Evolutionary conservation across 345 rosid genomes (phyloP), one percentile per base, ranked within the genome.

Genomic region (Citrus inodora): DNA sequence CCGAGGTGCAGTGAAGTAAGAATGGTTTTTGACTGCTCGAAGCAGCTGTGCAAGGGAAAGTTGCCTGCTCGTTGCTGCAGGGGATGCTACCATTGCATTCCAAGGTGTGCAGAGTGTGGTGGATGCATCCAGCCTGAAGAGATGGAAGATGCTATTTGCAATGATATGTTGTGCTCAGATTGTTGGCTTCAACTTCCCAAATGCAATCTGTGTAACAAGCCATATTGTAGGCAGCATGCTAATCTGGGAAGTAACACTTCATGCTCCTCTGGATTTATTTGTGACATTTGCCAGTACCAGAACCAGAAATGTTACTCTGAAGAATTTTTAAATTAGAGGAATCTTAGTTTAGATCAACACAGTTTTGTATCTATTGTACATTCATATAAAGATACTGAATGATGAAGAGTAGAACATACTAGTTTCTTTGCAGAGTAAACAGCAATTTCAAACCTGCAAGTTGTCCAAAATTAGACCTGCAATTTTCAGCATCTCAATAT

Each of bases 171-270:
- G 76, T 93, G 98, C 81, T 82, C 79, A 58, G 78, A 76, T 5
- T 93, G 98, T 74, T 95, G 99, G 98, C 84, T 91, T 76, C 83
- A 28, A 60, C 91, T 93, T 53, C 89, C 94, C 0, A 93, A 93
- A 81, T 95, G 99, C 56, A 82, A 78, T 59, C 85, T 83, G 60
- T 93, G 99, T 61, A 92, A 93, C 77, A 87, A 83, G 78, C 95
- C 97, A 0, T 91, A 90, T 32, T 93, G 99, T 68, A 79, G 80
- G 56, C 82, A 5, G 16, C 95, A 95, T 59, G 33, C 38, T 1
- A 25, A 53, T 75, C 67, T 37, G 58, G 85, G 17, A 70, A 55
- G 76, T n/a, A 22, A 80, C 70, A 58, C 80, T 30, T n/a, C 60
- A 2, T 53, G 74, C 27, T 76, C 62, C 4, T n/a, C 76, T n/a